Evolutionary conservation across 1,284 basidiomycete species (phyloP), one percentile per base, ranked within the genome.

Genomic region (Kalmanozyma brasiliensis): DNA sequence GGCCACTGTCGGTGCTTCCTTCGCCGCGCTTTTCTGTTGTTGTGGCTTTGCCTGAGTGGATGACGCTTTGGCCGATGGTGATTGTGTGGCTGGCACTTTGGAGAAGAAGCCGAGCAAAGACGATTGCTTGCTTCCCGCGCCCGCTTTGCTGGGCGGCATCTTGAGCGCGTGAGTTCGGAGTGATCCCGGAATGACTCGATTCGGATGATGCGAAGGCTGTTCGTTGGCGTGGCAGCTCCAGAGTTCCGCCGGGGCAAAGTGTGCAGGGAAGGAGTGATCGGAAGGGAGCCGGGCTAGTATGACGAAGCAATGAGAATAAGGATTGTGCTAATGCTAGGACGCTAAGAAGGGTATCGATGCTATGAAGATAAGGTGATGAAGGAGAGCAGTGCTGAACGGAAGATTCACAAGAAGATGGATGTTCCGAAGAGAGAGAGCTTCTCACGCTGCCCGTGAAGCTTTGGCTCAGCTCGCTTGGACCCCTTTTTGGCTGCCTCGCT

Each of bases 71-170:
- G 61, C 35, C 9, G 52, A 20, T 19, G 52, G 9, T 19, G 45
- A n/a, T 17, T 57, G 65, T 3, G 51, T 13, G 10, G 69, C 46
- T 22, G 62, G 32, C 19, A 52, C 63, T 41, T 73, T 73, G 42
- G 65, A 51, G 38, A 75, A 75, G 62, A 75, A 75, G 42, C 73
- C 73, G 9, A 73, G 71, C 49, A 75, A 62, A 32, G 69, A 60
- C 26, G 66, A 66, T 51, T 75, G 69, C 55, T 70, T 75, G 35
- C 49, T 40, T 19, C 43, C 44, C 5, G 37, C 30, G 34, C 55
- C 37, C 33, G 52, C 33, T 19, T 64, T 64, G 60, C 42, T 30
- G 4, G 66, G 46, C 51, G 40, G 26, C 26, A 59, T 46, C 8
- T 42, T 36, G 47, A 34, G 42, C 43, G 49, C 57, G 49, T 19